Evolutionary conservation across 2,329 filamentous ascomycete species (phyloP), one percentile per base, ranked within the genome.

Genomic region (Hypoxylon sp.): DNA sequence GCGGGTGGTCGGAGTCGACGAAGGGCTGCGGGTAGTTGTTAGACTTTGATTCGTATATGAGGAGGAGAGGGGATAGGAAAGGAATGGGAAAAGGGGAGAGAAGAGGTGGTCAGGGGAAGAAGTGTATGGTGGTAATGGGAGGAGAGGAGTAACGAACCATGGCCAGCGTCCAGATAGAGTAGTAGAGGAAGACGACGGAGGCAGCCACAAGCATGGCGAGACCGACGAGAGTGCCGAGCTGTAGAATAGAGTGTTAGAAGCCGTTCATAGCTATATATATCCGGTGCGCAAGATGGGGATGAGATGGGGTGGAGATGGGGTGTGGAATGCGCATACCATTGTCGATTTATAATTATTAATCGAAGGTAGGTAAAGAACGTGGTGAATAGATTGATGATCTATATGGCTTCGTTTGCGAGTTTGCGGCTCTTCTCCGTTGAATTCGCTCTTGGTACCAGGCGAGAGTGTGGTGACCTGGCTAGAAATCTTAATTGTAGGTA

Each of bases 141-240:
- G 19, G 2, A n/a, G 7, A 11, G 17, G 7, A 21, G 38, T 21
- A 21, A 76, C 82, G 65, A 88, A 98, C 96, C 93, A 99, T 98
- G 73, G 98, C 87, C 72, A 99, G 87, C 28, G 96, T 97, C 96
- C 96, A 99, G 81, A 97, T 89, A 71, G 93, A 96, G 85, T 99
- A 99, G 88, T 99, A 99, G 76, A 87, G 82, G 76, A 89, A 89
- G 76, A 89, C 84, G 80, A 87, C 84, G 71, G 86, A 85, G 76
- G 87, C 86, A 80, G 86, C 87, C 86, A 88, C 86, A 80, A 89
- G 85, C 87, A 89, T 89, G 87, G 87, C 86, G 85, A 89, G 83
- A 79, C 87, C 87, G 77, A 88, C 85, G 79, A 89, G 87, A 89
- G 93, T 94, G 88, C 97, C 96, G 83, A 98, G 92, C 96, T 99